A percentile compares a stretch with the other conserved stretches of the same genome.
These are phyloP conservation scores for Leccinum truebloodii DNA, from an alignment of 768 basidiomycete species.

Conservation along the genomic window DNA sequence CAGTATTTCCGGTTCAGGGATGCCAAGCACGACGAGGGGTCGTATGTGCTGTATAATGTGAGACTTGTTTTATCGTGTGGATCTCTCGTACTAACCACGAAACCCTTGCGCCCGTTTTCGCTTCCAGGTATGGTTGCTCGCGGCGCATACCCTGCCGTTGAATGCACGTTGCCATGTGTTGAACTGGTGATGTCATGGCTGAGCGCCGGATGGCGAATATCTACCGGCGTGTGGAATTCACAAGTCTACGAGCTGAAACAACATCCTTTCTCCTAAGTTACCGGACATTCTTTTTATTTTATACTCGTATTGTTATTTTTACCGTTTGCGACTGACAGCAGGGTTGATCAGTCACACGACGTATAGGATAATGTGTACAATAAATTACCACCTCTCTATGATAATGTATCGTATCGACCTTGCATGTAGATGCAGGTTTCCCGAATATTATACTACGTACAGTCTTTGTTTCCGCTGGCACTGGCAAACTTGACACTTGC, in stretches of 20 bases:
- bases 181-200: conserved; percentile 6
- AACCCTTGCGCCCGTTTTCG: neutral
- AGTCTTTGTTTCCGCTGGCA: neutral
- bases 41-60: conserved; percentile 19
- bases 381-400: neutral
- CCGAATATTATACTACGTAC: neutral
- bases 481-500: neutral
- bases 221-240: neutral
- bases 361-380: neutral
- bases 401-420: neutral
- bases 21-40: conserved; percentile 10
- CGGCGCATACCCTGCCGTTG: conserved; percentile 9
- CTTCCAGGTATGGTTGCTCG: conserved; percentile 12
- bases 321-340: neutral
- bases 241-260: neutral
- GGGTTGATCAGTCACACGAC: neutral
- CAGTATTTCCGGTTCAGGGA: conserved; percentile 16
- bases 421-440: neutral
- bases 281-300: neutral
- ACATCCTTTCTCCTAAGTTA: neutral
- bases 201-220: neutral
- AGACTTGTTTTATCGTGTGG: neutral
- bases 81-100: neutral
- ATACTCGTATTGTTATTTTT: neutral
- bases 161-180: conserved; percentile 8